Evolutionary conservation across 2,329 filamentous ascomycete species (phyloP), one percentile per base, ranked within the genome.

Genomic region (Fusarium sp.): DNA sequence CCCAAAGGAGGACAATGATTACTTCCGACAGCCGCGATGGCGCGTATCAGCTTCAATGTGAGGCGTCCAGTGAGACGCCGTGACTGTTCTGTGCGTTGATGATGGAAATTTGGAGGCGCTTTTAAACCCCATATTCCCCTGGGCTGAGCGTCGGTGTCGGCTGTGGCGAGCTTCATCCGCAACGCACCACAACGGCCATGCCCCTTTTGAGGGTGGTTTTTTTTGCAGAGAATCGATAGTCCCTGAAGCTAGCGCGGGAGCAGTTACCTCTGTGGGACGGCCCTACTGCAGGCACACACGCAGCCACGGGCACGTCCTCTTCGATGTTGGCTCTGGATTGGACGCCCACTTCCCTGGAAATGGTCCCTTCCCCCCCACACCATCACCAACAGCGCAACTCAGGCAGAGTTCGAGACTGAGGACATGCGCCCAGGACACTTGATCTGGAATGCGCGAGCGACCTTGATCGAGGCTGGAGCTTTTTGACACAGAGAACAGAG

Each of bases 201-300:
- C 24, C 24, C 54, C 67, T 40, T 8, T 59, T 58, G 59, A 38
- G 58, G 50, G 42, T 38, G 42, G 54, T 29, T 50, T 54, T 20
- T 27, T 24, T 24, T 31, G 34, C 73, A 62, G 29, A 50, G 67
- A 67, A 71, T 71, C 75, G 70, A 77, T 77, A 77, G 75, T 77
- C 29, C 69, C 71, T 72, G 63, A 45, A 70, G 66, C 76, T 78
- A 78, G 35, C 31, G 24, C 40, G 57, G 52, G 42, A 24, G 58
- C 63, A 40, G 34, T 45, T 62, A 40, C 42, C 42, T n/a, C 52
- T 31, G 52, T 63, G 64, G 61, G 31, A 56, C 45, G 45, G 40
- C 35, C 59, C 67, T 74, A 66, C 68, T 74, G 72, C 72, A 74
- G 72, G 71, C 58, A 74, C 72, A 74, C 18, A 62, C 64, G 57